Evolutionary conservation across 139 green algal genomes (phyloP), one percentile per base, ranked within the genome.

Genomic region (Trebouxia sp.): DNA sequence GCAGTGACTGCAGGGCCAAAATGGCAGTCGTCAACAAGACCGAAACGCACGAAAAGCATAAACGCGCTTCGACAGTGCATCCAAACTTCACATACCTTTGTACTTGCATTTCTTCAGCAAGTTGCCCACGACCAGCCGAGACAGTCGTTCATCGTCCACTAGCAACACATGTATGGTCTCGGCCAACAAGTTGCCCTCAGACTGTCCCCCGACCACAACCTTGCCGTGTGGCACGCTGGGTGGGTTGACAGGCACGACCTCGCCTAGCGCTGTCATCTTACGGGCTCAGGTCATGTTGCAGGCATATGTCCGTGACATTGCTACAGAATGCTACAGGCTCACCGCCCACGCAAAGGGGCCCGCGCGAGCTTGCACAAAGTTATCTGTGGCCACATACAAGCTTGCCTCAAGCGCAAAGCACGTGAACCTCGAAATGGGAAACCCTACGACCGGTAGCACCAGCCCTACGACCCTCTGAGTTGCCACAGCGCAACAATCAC

Each of bases 101-200:
- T 97, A 97, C 41, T 91, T 87, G 77, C 91, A 96, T 48, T 94
- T 92, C 3, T 86, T 86, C 43, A 98, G 84, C 55, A 97, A 75
- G 50, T 91, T 94, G 35, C 85, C 85, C 4, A 98, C 91, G 20
- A 97, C 91, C 0, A 93, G 66, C 0, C 93, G 81, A 3, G 80
- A 88, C 6, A 98, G 82, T 1, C 88, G 77, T 75, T 98, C 94
- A 50, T 98, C 94, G 47, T 98, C 94, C 11, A 98, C 94, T 6
- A 97, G 83, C 55, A 97, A 75, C 0, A 97, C 89, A 65, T 94
- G 89, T 1, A 97, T 67, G 28, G 39, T 76, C 39, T 76, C 39
- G 1, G 66, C 58, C 30, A 69, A 12, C 12, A 28, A 24, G 30
- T 41, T 30, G 28, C 58, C 58, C 8, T 69, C 58, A 6, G 58